These are phyloP conservation scores for Carex parvula DNA, from an alignment of 176 grass and related monocot species.

Conservation along the genomic window DNA sequence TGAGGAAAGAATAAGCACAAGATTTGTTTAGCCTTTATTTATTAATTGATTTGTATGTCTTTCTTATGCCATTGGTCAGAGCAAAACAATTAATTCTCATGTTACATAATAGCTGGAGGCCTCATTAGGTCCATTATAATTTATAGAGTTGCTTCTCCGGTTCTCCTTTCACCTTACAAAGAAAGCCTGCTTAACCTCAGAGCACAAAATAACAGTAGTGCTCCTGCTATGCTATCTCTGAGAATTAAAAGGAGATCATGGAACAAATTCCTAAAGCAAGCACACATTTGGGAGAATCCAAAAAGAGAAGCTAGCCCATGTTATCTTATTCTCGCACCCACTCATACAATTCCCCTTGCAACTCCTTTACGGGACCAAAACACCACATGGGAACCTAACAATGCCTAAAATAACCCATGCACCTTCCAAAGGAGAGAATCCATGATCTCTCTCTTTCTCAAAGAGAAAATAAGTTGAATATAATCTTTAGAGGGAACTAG, in stretches of 20 bases:
- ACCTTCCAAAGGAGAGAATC: constrained; percentile 30
- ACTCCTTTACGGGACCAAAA: constrained; percentile 80
- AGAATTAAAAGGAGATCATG: constrained; percentile 20
- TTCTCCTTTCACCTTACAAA: constrained; percentile 1
- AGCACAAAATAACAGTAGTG: background rate
- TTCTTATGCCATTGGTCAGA: background rate
- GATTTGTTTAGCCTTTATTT: background rate
- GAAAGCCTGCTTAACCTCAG: constrained; percentile 20
- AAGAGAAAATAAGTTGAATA: constrained; percentile 34
- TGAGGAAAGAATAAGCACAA: background rate
- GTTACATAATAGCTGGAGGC: constrained; percentile 7
- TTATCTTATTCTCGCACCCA: constrained; percentile 74
- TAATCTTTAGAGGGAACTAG: constrained; percentile 30
- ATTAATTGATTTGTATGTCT: background rate
- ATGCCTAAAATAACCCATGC: constrained; percentile 25
- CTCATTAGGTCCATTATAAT: background rate
- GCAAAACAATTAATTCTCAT: background rate
- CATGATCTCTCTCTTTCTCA: constrained; percentile 29
- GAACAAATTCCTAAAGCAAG: constrained; percentile 34
- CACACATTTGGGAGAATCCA: constrained; percentile 52
- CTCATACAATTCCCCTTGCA: constrained; percentile 56
- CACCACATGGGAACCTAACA: constrained; percentile 50
- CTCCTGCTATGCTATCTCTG: no score
- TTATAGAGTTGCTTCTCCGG: background rate
- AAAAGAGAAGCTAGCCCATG: constrained; percentile 57